A percentile compares a stretch with the other conserved stretches of the same genome.
Conservation (phyloP, 148 eudicot genomes). For the Hydrangea macrophylla region DNA sequence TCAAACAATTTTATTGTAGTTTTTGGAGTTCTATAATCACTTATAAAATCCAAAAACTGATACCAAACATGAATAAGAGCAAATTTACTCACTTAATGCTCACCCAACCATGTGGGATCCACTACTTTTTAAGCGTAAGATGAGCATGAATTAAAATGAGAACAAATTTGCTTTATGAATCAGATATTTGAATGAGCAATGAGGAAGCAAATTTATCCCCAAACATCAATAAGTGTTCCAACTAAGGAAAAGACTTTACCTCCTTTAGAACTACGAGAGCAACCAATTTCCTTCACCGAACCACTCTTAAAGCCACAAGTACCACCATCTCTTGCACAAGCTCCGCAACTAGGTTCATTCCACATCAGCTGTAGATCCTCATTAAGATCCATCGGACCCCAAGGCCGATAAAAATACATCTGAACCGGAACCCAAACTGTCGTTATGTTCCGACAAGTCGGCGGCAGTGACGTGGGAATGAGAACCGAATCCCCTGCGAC, state of each 20-base stretch:
- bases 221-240: no score
- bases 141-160: no score
- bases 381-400: constrained; percentile 27
- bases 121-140: no score
- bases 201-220: not conserved
- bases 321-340: constrained; percentile 33
- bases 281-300: constrained; percentile 29
- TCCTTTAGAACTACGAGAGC: constrained; percentile 17
- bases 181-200: not conserved
- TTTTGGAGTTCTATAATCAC: no score
- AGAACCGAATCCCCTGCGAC: constrained; percentile 10
- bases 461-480: constrained; percentile 2
- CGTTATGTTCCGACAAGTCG: constrained; percentile 19
- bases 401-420: constrained; percentile 16
- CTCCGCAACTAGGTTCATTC: constrained; percentile 37
- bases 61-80: no score
- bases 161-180: no score
- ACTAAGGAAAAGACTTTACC: constrained; percentile 18
- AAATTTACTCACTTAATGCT: no score
- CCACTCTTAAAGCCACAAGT: constrained; percentile 38
- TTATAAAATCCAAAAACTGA: no score
- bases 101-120: no score
- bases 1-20: no score
- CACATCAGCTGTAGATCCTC: constrained; percentile 37
- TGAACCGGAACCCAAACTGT: constrained; percentile 21